phyloP scores from a whole-genome alignment of 768 basidiomycete genomes.

The Russula compacta region DNA sequence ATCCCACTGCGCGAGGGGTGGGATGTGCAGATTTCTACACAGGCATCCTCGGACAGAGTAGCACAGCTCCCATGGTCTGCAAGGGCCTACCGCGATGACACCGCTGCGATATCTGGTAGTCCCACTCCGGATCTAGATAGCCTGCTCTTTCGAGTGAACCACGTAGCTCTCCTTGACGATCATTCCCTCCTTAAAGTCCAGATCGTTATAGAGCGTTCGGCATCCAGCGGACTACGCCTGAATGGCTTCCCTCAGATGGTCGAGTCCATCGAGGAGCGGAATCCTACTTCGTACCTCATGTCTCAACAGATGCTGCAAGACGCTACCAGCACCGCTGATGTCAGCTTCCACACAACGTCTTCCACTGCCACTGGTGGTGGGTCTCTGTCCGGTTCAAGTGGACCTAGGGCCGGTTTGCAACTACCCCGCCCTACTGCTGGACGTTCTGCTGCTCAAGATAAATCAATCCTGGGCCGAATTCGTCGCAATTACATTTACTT shows the following conservation, averaged over 20 bases:
- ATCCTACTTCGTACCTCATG: constrained; percentile 49
- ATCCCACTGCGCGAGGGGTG: constrained; percentile 71
- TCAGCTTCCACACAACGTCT: constrained; percentile 60
- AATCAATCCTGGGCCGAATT: constrained; percentile 78
- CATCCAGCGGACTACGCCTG: constrained; percentile 68
- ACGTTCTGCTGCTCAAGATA: constrained; percentile 54
- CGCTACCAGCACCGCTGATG: constrained; percentile 56
- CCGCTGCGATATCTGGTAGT: constrained; percentile 26
- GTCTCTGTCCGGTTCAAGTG: constrained; percentile 20
- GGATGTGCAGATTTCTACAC: constrained; percentile 76
- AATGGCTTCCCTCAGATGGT: constrained; percentile 76
- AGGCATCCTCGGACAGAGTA: constrained; percentile 63
- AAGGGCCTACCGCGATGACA: constrained; percentile 41
- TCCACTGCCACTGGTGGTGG: constrained; percentile 36
- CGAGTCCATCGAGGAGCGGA: constrained; percentile 55
- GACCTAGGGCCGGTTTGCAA: constrained; percentile 22
- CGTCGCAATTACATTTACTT: constrained; percentile 96
- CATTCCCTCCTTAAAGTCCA: constrained; percentile 77
- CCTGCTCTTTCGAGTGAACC: constrained; percentile 55
- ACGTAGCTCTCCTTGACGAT: constrained; percentile 59
- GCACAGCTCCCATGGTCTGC: constrained; percentile 69
- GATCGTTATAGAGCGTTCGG: constrained; percentile 71
- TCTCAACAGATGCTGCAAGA: constrained; percentile 64
- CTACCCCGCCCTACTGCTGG: constrained; percentile 35
- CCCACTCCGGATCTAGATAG: constrained; percentile 40